phyloP scores from a whole-genome alignment of 805 yeast genomes.

The Yarrowia divulgata region DNA sequence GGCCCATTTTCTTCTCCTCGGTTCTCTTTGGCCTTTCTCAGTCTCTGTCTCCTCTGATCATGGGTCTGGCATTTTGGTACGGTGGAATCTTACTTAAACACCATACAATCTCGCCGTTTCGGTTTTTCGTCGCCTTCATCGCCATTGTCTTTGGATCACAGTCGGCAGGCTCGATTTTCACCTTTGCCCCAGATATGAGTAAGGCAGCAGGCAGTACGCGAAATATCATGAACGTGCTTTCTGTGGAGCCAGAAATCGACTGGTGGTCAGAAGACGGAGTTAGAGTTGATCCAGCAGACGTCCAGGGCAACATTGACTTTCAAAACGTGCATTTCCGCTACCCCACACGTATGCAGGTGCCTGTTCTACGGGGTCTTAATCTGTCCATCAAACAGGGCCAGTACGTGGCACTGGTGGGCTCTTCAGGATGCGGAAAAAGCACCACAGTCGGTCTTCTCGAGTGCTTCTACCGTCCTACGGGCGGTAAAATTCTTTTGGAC shows the following conservation, averaged over 20 bases:
- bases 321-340: conserved; percentile 68
- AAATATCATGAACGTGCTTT: conserved; percentile 50
- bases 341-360: conserved; percentile 61
- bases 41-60: conserved; percentile 53
- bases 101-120: conserved; percentile 47
- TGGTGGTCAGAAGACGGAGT: conserved; percentile 48
- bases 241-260: conserved; percentile 49
- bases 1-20: conserved; percentile 48
- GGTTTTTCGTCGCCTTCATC: conserved; percentile 53
- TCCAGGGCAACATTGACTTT: conserved; percentile 64
- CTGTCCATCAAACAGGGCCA: conserved; percentile 58
- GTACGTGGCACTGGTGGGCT: conserved; percentile 71
- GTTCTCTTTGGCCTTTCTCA: conserved; percentile 52
- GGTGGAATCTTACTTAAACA: conserved; percentile 52
- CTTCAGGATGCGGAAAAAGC: conserved; percentile 68
- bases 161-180: conserved; percentile 53
- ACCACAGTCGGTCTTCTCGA: conserved; percentile 62
- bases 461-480: conserved; percentile 59
- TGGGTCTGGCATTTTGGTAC: conserved; percentile 56
- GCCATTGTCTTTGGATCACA: conserved; percentile 54
- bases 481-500: conserved; percentile 60
- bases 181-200: conserved; percentile 55
- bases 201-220: conserved; percentile 52
- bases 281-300: conserved; percentile 46
- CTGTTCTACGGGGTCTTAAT: conserved; percentile 60